phyloP scores from a whole-genome alignment of 2,329 filamentous ascomycete genomes.

The Tolypocladium album region DNA sequence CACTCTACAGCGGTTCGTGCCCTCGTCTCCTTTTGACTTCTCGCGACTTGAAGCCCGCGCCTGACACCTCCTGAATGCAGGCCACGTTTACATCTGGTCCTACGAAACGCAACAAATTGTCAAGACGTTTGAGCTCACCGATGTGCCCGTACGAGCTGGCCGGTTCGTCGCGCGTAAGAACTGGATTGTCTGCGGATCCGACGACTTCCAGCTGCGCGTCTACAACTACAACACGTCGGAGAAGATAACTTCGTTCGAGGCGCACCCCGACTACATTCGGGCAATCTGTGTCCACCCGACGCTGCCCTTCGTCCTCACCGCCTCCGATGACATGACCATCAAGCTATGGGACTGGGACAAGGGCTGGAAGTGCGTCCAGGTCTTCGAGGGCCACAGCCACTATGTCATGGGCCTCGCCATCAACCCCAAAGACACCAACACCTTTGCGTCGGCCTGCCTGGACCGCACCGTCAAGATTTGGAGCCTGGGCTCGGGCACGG shows the following conservation, averaged over 20 bases:
- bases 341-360: slow-evolving; percentile 99
- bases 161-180: slow-evolving; percentile 97
- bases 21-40: not conserved
- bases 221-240: slow-evolving; percentile 99
- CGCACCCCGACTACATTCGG: slow-evolving; percentile 96
- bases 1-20: slow-evolving; percentile 74
- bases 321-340: slow-evolving; percentile 97
- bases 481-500: slow-evolving; percentile 85
- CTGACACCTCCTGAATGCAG: slow-evolving; percentile 29
- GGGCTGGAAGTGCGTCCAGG: slow-evolving; percentile 92
- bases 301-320: slow-evolving; percentile 90
- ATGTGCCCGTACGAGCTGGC: slow-evolving; percentile 93
- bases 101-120: slow-evolving; percentile 95
- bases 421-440: slow-evolving; percentile 95
- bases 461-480: slow-evolving; percentile 97
- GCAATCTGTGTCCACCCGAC: slow-evolving; percentile 93
- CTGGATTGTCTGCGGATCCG: slow-evolving; percentile 94
- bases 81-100: slow-evolving; percentile 98
- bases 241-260: slow-evolving; percentile 95
- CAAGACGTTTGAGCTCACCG: slow-evolving; percentile 97
- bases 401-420: slow-evolving; percentile 96
- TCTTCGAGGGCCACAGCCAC: slow-evolving; percentile 93
- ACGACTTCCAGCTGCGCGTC: slow-evolving; percentile 78
- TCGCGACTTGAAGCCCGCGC: slow-evolving; percentile 4
- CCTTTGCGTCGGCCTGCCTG: slow-evolving; percentile 83